Base-by-base conservation (phyloP, 2,329 filamentous ascomycete genomes). In the Alternaria solani region DNA sequence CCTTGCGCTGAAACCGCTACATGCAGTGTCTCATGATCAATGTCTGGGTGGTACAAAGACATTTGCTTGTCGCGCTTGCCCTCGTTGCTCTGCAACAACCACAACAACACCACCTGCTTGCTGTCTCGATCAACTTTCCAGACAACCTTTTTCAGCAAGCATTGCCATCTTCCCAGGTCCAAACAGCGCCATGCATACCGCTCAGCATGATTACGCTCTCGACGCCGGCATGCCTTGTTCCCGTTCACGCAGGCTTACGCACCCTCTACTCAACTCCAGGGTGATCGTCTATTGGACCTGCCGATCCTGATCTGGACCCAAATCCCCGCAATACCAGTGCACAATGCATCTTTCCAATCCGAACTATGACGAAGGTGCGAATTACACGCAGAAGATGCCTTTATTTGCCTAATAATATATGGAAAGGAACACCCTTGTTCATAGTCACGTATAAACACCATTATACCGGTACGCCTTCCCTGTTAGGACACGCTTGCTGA, bases 1-100 rank as follows among this genome's bases (percentile, higher is more conserved):
- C 41, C n/a, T 48, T 36, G 52, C 18, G 7, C 41, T 62, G 62
- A 63, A 53, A 62, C 63, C 57, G 58, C 55, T 55, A 51, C 58
- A 51, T 26, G 18, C 52, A n/a, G 34, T 41, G 59, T 61, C 57
- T 59, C 57, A 63, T 49, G 34, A 39, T 20, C 44, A 43, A 36
- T 30, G 36, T 57, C 54, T 58, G 43, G 25, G 44, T 49, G 47
- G 44, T 42, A 57, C 52, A 58, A 51, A 56, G 54, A 63, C 54
- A 42, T 47, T 46, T 51, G 30, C 41, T 38, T 47, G 26, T 55
- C 43, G 53, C 34, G 52, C 44, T 52, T 61, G 57, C 55, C 25
- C 26, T 32, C 38, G 51, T 59, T 51, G 28, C 51, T 48, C 16
- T 38, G 30, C 47, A 42, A 53, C 51, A 64, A 38, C 30, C 46